Evolutionary conservation across 75 land plant species (phyloP), one percentile per base, ranked within the genome.

Genomic region (Gnetum montanum): DNA sequence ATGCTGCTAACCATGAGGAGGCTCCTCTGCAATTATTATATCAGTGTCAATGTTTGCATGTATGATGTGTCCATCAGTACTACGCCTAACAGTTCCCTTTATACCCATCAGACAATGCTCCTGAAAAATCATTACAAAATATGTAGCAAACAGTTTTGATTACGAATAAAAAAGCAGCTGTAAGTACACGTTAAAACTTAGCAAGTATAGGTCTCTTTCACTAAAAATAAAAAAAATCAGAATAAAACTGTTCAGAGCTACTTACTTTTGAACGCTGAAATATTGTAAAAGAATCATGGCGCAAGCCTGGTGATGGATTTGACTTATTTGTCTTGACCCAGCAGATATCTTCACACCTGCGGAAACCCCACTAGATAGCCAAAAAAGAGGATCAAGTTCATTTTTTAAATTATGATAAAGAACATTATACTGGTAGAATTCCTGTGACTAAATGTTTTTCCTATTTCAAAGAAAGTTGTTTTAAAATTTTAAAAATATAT

Each of bases 21-120:
- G 98, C 59, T 94, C 98, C 73, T 94, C 96, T 8, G 96, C 95
- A 43, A 94, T 94, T 18, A 94, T 83, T 16, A 94, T 80, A 65
- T 94, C 98, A 30, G 98, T 94, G 59, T 94, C 98, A 66, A 94
- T 94, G 64, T 94, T 94, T 46, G 98, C 98, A 83, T 94, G 98
- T 49, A 94, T 94, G 12, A 94, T 94, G 60, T 94, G 98, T 19
- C 96, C 98, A 76, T 94, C 98, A 53, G 85, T 83, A 62, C 98
- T 90, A 37, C 98, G 84, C 46, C 98, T 85, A 16, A 94, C 98
- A 51, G 98, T 94, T 43, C 98, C 98, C 69, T 86, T 90, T 46
- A 94, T 94, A 25, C 98, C 98, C 98, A 94, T 90, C 76, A 94
- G 69, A 68, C 98, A 94, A 49, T 94, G 98, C 54, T 94, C 98